A percentile compares a stretch with the other conserved stretches of the same genome.
phyloP scores from a whole-genome alignment of 345 rosid species.

The Gossypioides kirkii region DNA sequence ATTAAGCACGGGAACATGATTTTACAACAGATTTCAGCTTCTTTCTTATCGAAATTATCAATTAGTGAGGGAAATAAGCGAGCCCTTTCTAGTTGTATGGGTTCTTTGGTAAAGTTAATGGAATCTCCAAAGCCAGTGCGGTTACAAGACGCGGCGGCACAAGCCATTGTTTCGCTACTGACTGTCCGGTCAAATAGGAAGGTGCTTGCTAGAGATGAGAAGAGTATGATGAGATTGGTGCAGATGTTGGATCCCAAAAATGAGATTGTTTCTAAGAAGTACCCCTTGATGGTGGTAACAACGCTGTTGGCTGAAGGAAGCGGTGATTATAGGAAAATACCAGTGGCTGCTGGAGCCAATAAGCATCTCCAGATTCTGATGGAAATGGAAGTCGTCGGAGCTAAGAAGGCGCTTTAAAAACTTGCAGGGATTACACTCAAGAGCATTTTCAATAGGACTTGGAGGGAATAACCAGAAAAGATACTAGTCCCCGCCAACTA shows the following conservation, averaged over 20 bases:
- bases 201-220: slow-evolving; percentile 63
- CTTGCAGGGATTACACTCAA: slow-evolving; percentile 55
- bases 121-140: slow-evolving; percentile 74
- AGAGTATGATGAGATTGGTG: slow-evolving; percentile 57
- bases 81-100: slow-evolving; percentile 53
- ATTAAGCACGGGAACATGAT: slow-evolving; percentile 46
- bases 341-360: slow-evolving; percentile 53
- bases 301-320: slow-evolving; percentile 47
- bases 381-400: slow-evolving; percentile 66
- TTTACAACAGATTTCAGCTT: slow-evolving; percentile 53
- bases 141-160: slow-evolving; percentile 57
- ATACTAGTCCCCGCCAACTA: slow-evolving; percentile 35
- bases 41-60: slow-evolving; percentile 39
- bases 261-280: slow-evolving; percentile 47
- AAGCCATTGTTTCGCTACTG: slow-evolving; percentile 48
- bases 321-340: slow-evolving; percentile 42
- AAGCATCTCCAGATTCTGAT: slow-evolving; percentile 47
- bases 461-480: slow-evolving; percentile 53
- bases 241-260: slow-evolving; percentile 66
- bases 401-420: slow-evolving; percentile 56
- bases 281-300: slow-evolving; percentile 52
- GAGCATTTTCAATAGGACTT: slow-evolving; percentile 51
- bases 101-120: slow-evolving; percentile 53
- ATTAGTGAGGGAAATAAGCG: slow-evolving; percentile 71
- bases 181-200: slow-evolving; percentile 56